Percentiles rank a stretch among this genome's conserved stretches.
Evolutionary conservation across 2,329 filamentous ascomycete species (phyloP).

Genomic region (Clarireedia monteithiana): DNA sequence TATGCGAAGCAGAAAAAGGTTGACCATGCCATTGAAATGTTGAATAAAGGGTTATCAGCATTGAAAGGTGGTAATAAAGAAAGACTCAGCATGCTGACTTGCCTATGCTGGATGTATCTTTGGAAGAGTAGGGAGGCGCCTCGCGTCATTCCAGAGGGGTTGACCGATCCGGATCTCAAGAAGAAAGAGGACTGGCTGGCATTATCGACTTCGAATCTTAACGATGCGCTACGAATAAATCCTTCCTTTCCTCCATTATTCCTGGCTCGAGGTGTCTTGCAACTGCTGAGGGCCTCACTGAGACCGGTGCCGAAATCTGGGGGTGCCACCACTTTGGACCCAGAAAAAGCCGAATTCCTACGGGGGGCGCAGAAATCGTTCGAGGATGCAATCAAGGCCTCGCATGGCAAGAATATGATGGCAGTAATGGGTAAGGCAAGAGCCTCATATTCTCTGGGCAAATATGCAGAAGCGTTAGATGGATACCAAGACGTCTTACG

Average conservation of each 20-base stretch:
- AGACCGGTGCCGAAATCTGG: slow-evolving; percentile 65
- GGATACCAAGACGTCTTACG: slow-evolving; percentile 81
- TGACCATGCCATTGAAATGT: slow-evolving; percentile 71
- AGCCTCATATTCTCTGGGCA: slow-evolving; percentile 77
- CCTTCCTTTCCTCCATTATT: slow-evolving; percentile 87
- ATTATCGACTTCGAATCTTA: slow-evolving; percentile 81
- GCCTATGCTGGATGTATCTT: slow-evolving; percentile 64
- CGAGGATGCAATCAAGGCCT: slow-evolving; percentile 83
- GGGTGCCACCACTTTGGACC: slow-evolving; percentile 55
- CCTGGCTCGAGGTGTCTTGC: slow-evolving; percentile 82
- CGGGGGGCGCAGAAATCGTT: slow-evolving; percentile 87
- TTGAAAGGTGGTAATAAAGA: slow-evolving; percentile 56
- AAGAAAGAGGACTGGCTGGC: slow-evolving; percentile 93
- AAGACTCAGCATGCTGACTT: slow-evolving; percentile 57
- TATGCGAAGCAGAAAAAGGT: slow-evolving; percentile 95
- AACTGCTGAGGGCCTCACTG: slow-evolving; percentile 79
- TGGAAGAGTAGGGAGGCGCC: slow-evolving; percentile 63
- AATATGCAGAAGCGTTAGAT: slow-evolving; percentile 74
- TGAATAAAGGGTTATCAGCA: slow-evolving; percentile 56
- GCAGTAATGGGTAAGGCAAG: slow-evolving; percentile 85
- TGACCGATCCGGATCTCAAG: slow-evolving; percentile 54
- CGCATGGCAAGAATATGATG: slow-evolving; percentile 82
- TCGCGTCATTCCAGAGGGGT: slow-evolving; percentile 55
- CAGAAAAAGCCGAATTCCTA: slow-evolving; percentile 69
- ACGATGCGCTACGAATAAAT: slow-evolving; percentile 91